Percentiles rank a stretch among this genome's conserved stretches.
Conservation (phyloP, 2,329 filamentous ascomycete species). For the Penicillium sp. region DNA sequence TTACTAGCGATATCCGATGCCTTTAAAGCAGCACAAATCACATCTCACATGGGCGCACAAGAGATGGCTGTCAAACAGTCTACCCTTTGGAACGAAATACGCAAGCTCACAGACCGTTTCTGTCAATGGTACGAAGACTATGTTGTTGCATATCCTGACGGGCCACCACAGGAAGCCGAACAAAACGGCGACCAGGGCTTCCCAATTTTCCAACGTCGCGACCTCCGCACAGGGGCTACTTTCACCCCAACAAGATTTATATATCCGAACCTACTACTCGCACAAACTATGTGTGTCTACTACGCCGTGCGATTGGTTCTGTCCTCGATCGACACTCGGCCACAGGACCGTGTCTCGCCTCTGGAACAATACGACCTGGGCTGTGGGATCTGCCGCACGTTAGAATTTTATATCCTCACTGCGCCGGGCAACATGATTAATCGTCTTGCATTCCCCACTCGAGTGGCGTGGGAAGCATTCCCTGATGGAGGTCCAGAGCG, state of each 20-base stretch:
- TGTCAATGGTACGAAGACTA: slow-evolving; percentile 32
- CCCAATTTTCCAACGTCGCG: slow-evolving; percentile 34
- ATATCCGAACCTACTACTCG: slow-evolving; percentile 37
- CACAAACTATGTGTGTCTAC: slow-evolving; percentile 40
- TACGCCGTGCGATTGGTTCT: slow-evolving; percentile 34
- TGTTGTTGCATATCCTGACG: slow-evolving; percentile 33
- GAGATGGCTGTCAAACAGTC: slow-evolving; percentile 35
- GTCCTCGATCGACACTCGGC: slow-evolving; percentile 34
- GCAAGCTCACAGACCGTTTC: slow-evolving; percentile 32
- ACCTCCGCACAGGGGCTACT: slow-evolving; percentile 34
- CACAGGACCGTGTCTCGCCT: slow-evolving; percentile 28
- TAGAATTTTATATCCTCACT: slow-evolving; percentile 37
- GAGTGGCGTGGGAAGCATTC: slow-evolving; percentile 40
- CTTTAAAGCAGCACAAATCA: slow-evolving; percentile 24
- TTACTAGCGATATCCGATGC: slow-evolving; percentile 33
- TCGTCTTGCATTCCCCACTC: slow-evolving; percentile 37
- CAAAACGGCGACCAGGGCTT: slow-evolving; percentile 28
- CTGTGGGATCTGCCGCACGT: slow-evolving; percentile 36
- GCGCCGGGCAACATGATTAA: slow-evolving; percentile 42
- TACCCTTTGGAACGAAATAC: slow-evolving; percentile 35
- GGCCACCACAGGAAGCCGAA: slow-evolving; percentile 27
- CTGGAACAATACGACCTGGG: slow-evolving; percentile 35
- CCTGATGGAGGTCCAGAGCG: slow-evolving; percentile 34
- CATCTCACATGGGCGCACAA: slow-evolving; percentile 26
- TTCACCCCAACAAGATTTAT: slow-evolving; percentile 30